Base-by-base conservation (phyloP, 176 grass and related monocot genomes). In the Bonia amplexicaulis region DNA sequence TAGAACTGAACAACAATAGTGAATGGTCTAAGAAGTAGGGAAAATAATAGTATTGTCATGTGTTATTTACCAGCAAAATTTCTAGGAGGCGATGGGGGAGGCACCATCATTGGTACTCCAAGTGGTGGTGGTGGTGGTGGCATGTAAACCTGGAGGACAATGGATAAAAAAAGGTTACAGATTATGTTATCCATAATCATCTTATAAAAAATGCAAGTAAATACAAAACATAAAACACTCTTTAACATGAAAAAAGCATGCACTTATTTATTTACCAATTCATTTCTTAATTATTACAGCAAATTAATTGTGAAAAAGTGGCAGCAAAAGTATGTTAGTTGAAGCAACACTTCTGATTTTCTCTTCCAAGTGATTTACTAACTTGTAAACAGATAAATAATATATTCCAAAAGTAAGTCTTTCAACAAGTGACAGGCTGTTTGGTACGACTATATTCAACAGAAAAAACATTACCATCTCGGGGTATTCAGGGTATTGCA, bases 101-200 rank as follows among this genome's bases (percentile, higher is more conserved):
- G 89, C 53, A 58, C 61, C 79, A 86, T 91, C 84, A 90, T 83
- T 42, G 86, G 77, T 42, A 85, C 54, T 84, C 83, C 92, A 91
- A 83, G 81, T 2, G 58, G 85, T 26, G 76, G 80, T 31, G 76
- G 80, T 31, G 82, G 82, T 23, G 78, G 90, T 4, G 73, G 90
- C 90, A 89, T 83, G 74, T 92, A 87, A 87, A 89, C 69, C 90
- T 92, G 80, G 25, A 65, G 6, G 46, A 25, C 48, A 55, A 76
- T 83, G 54, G 20, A 90, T 64, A 69, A 47, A 79, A 58, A 66
- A 22, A 22, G 3, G 13, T 58, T 73, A 78, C 10, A 47, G 12
- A 83, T 12, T 20, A 87, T 86, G 52, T 72, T 61, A 64, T n/a
- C 45, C 22, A 76, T 26, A 27, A 49, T 49, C 42, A 77, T 39